A percentile compares a stretch with the other conserved stretches of the same genome.
phyloP scores from a whole-genome alignment of 1,284 basidiomycete genomes.

The Cryptococcus sp. region DNA sequence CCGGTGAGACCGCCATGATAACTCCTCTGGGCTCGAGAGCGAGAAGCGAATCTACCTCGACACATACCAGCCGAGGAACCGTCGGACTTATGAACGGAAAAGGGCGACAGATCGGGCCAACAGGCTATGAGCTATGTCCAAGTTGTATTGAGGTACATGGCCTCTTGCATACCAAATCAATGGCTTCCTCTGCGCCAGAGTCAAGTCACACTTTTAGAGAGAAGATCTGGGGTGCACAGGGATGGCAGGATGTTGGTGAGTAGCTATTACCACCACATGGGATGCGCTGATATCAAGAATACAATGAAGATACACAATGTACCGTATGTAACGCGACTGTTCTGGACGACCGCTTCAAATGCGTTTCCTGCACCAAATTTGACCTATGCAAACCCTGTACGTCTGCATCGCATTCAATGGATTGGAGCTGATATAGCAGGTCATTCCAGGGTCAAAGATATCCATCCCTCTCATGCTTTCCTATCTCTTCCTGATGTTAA shows the following conservation, averaged over 20 bases:
- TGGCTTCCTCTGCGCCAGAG: constrained; percentile 47
- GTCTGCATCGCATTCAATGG: background rate
- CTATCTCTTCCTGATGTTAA: constrained; percentile 62
- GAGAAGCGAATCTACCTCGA: constrained; percentile 21
- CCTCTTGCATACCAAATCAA: constrained; percentile 61
- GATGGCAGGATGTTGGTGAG: constrained; percentile 83
- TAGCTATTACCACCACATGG: constrained; percentile 15
- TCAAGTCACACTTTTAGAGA: constrained; percentile 77
- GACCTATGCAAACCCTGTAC: constrained; percentile 76
- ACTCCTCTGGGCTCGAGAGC: constrained; percentile 12
- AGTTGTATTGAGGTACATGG: constrained; percentile 71
- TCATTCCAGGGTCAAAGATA: constrained; percentile 63
- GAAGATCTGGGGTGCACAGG: constrained; percentile 71
- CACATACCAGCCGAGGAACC: constrained; percentile 14
- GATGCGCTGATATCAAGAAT: constrained; percentile 29
- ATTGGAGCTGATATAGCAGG: constrained; percentile 5
- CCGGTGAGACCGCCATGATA: constrained; percentile 23
- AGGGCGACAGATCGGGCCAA: constrained; percentile 2
- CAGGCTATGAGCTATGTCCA: constrained; percentile 76
- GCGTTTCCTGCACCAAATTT: constrained; percentile 71
- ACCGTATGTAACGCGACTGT: constrained; percentile 69
- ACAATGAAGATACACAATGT: constrained; percentile 64
- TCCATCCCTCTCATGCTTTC: constrained; percentile 83
- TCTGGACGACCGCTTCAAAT: constrained; percentile 69
- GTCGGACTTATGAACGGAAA: constrained; percentile 6